Percentiles rank a stretch among this genome's conserved stretches.
Conservation (phyloP, 2,329 filamentous ascomycete genomes). For the Hyphodiscus sp. region DNA sequence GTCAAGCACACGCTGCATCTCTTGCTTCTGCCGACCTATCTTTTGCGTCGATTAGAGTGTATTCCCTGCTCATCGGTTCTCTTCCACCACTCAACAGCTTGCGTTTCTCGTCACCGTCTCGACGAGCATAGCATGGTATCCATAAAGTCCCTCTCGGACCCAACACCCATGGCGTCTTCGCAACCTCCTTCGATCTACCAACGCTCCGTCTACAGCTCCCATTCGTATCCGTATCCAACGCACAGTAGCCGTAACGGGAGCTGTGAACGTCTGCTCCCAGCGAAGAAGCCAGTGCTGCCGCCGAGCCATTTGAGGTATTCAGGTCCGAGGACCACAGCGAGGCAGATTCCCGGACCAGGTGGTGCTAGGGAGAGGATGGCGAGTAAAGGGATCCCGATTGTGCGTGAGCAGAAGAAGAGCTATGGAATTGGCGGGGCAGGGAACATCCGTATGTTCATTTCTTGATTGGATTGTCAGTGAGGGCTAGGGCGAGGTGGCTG, state of each 20-base stretch:
- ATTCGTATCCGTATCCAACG: background rate
- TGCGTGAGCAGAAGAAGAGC: conserved; percentile 21
- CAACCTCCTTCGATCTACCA: background rate
- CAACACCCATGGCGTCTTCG: background rate
- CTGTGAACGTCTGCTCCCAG: background rate
- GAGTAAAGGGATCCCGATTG: background rate
- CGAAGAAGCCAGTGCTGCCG: background rate
- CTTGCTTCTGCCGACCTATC: no score
- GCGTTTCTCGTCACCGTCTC: no score
- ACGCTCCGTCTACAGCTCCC: background rate
- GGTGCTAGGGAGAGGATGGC: background rate
- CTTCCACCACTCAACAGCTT: no score
- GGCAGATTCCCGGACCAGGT: background rate
- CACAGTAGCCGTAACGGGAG: background rate
- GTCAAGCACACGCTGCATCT: no score
- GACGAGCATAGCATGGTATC: background rate
- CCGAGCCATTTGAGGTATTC: background rate
- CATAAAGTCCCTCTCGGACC: background rate
- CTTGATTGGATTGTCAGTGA: no score
- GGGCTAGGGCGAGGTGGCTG: no score
- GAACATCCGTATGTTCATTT: conserved; percentile 24
- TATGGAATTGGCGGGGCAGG: conserved; percentile 29
- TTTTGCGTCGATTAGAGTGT: no score
- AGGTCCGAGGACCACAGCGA: background rate
- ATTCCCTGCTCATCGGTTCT: no score